Conservation (phyloP, 306 rosid genomes). For the Gastrolobium villosum region DNA sequence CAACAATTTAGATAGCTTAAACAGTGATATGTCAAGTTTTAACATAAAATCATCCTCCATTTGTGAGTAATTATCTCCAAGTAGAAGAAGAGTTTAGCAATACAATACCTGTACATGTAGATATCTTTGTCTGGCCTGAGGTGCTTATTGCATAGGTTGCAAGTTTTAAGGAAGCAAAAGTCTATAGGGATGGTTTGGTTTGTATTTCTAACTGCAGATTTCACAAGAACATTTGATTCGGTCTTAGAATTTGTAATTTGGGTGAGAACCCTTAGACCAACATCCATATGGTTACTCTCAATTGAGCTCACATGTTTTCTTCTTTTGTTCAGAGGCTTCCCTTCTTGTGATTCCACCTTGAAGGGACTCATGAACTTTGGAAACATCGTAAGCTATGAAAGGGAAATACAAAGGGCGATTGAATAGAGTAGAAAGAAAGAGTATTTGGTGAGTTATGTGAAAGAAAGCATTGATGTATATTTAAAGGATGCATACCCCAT, state of each 20-base stretch:
- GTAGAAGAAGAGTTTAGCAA: background rate
- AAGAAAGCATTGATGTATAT: constrained; percentile 43
- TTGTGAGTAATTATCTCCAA: background rate
- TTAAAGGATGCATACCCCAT: constrained; percentile 38
- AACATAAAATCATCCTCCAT: background rate
- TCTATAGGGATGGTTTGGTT: constrained; percentile 40
- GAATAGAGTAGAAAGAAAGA: background rate
- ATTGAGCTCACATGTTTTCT: constrained; percentile 30
- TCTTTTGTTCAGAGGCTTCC: constrained; percentile 32
- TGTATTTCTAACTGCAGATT: constrained; percentile 49
- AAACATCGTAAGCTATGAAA: constrained; percentile 3
- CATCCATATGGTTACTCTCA: constrained; percentile 36
- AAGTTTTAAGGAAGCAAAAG: constrained; percentile 57
- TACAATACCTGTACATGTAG: constrained; percentile 71
- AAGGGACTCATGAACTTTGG: constrained; percentile 45
- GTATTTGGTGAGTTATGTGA: constrained; percentile 36
- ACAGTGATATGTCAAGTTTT: background rate
- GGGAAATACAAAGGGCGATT: background rate
- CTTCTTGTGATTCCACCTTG: constrained; percentile 42
- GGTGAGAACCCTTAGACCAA: constrained; percentile 56
- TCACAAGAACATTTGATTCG: constrained; percentile 51
- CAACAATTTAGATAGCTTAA: too few species aligned
- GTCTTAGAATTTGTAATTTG: constrained; percentile 47
- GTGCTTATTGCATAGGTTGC: constrained; percentile 55
- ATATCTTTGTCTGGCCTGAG: constrained; percentile 61